Base-by-base conservation (phyloP, 106 monocot genomes). In the Amphibolis antarctica region DNA sequence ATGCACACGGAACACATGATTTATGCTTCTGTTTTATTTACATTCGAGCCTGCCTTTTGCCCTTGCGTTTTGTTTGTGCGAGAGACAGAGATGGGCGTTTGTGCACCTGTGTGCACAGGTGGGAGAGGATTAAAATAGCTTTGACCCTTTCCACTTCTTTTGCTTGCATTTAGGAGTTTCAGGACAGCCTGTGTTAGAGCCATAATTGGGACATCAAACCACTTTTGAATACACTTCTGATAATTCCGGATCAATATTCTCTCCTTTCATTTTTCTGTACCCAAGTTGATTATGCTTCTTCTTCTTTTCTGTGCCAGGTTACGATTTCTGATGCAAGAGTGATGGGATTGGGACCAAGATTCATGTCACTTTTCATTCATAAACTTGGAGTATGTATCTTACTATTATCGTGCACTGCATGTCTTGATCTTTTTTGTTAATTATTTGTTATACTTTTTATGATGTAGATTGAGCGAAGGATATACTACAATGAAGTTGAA, bases 291-390 rank as follows among this genome's bases (percentile, higher is more conserved):
- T 21, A 18, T 53, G 14, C 14, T 26, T 27, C 11, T 56, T 15
- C 56, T 56, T 56, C n/a, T 29, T 25, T 64, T 56, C 18, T 29
- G 42, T 66, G 24, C 31, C 69, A 75, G 75, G 29, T 28, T 44
- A 17, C 69, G 7, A 49, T 63, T 26, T 26, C 68, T 44, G 75
- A 75, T 31, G 75, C 62, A 12, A 60, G 69, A 63, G 75, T 75
- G 0, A 54, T 75, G 53, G 68, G 68, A 30, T 9, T 75, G 52
- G 75, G 75, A 47, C 69, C 75, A 63, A 68, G 31, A 46, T 75
- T 75, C 51, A 69, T 69, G 62, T 69, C 75, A 23, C 46, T 75
- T 63, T 75, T 63, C 59, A 52, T 75, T 53, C 62, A 62, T 21
- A 75, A 75, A 17, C 68, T 75, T 47, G 54, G 61, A 14, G 69